A percentile compares a stretch with the other conserved stretches of the same genome.
phyloP scores from a whole-genome alignment of 1,284 basidiomycete genomes.

The Papiliotrema flavescens region DNA sequence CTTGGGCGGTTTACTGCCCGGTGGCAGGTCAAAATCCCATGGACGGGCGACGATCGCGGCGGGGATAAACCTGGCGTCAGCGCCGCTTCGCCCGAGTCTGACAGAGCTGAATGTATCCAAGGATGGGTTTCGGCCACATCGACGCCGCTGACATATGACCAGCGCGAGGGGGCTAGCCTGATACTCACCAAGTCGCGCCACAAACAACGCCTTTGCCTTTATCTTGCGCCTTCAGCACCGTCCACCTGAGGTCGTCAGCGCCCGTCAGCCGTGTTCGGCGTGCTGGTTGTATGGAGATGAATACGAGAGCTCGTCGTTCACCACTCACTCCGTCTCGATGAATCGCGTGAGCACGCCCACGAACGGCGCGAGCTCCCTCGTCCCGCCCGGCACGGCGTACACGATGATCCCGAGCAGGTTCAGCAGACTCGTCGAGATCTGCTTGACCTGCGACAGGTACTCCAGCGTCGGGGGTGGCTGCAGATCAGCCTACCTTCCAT shows the following conservation, averaged over 20 bases:
- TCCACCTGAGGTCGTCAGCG: constrained; percentile 13
- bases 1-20: background rate
- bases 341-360: constrained; percentile 16
- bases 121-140: background rate
- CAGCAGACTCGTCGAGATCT: constrained; percentile 15
- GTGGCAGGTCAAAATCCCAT: constrained; percentile 16
- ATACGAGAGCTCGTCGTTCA: too few relatives aligned
- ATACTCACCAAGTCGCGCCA: constrained; percentile 68
- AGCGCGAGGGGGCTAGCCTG: background rate
- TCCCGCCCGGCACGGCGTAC: constrained; percentile 21
- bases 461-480: constrained; percentile 19
- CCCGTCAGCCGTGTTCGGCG: too few relatives aligned
- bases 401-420: constrained; percentile 20
- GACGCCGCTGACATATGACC: background rate
- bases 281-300: too few relatives aligned
- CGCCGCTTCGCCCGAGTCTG: background rate
- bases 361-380: constrained; percentile 20
- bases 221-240: constrained; percentile 57
- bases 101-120: background rate
- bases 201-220: constrained; percentile 71
- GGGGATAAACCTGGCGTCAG: constrained; percentile 19
- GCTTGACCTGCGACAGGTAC: constrained; percentile 14
- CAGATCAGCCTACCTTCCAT: too few relatives aligned
- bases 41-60: constrained; percentile 20
- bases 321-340: constrained; percentile 21